A percentile compares a stretch with the other conserved stretches of the same genome.
Conservation (phyloP, 1,284 basidiomycete genomes). For the Cystobasidium sp. region DNA sequence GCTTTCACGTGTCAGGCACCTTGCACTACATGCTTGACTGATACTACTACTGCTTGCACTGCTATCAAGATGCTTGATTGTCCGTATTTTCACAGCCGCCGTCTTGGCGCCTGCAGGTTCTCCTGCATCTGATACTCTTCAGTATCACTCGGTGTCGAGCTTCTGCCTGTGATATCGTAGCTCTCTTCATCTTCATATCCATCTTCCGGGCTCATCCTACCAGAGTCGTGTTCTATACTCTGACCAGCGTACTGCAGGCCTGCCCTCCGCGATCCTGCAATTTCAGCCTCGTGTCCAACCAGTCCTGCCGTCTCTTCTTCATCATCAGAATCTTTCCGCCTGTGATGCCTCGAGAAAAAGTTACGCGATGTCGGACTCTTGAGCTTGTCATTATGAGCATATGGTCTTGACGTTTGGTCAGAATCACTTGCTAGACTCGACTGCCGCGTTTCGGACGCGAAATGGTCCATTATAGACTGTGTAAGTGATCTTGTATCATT, state of each 20-base stretch:
- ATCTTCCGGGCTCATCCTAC: not conserved
- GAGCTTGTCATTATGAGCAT: not conserved
- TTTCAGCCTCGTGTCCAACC: constrained; percentile 25
- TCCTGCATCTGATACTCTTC: constrained; percentile 27
- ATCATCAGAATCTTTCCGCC: not conserved
- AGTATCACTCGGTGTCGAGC: not conserved
- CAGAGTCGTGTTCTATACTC: not conserved
- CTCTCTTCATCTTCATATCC: constrained; percentile 6
- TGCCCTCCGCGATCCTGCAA: constrained; percentile 20
- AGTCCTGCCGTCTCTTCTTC: constrained; percentile 30
- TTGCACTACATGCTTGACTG: no score
- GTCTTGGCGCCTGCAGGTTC: not conserved
- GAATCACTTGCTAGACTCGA: no score
- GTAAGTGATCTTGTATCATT: constrained; percentile 33
- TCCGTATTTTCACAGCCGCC: not conserved
- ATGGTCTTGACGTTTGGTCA: not conserved
- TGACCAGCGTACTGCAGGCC: not conserved
- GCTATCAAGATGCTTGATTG: not conserved
- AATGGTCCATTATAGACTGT: constrained; percentile 35
- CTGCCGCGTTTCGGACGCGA: constrained; percentile 25
- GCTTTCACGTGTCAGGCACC: no score
- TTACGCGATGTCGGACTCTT: constrained; percentile 6
- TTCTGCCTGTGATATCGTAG: not conserved
- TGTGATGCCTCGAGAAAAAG: constrained; percentile 10
- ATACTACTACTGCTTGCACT: not conserved